Evolutionary conservation across 2,329 filamentous ascomycete genomes (phyloP).

Genomic region (Penicillium sp.): DNA sequence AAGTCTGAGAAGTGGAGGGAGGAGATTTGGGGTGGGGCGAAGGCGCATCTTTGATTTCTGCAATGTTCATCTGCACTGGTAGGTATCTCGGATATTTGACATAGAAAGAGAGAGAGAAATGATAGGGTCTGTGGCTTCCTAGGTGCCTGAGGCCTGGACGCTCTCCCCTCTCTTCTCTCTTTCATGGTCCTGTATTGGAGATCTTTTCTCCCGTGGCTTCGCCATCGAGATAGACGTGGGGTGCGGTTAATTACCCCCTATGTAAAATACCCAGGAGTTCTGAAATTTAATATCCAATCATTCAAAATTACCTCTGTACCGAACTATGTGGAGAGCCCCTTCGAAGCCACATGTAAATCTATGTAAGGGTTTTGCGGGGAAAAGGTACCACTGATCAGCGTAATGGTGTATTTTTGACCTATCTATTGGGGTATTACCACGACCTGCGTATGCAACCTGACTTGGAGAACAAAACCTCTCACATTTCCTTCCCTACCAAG

Average conservation of each 20-base stretch:
- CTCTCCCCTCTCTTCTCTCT: background rate
- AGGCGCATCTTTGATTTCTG: constrained; percentile 7
- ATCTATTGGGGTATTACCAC: constrained; percentile 3
- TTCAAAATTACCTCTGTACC: background rate
- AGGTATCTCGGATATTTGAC: background rate
- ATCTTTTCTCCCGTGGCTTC: background rate
- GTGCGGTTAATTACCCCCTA: background rate
- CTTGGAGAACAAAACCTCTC: background rate
- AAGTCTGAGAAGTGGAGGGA: constrained; percentile 8
- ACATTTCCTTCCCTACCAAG: background rate
- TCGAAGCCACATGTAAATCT: background rate
- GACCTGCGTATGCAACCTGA: background rate
- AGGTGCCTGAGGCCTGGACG: background rate
- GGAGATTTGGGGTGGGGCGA: background rate
- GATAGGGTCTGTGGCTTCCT: background rate
- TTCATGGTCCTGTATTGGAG: background rate
- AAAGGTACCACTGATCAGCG: background rate
- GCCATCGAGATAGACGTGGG: background rate
- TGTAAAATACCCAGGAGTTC: constrained; percentile 4
- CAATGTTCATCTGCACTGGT: constrained; percentile 1
- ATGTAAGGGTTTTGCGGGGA: background rate
- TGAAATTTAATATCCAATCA: background rate
- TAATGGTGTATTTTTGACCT: constrained; percentile 2
- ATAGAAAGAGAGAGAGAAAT: background rate
- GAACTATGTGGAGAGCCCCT: background rate